A percentile compares a stretch with the other conserved stretches of the same genome.
These are phyloP conservation scores for Coemansia sp. DNA, from an alignment of 192 early-diverging fungal genomes.

Conservation along the genomic window DNA sequence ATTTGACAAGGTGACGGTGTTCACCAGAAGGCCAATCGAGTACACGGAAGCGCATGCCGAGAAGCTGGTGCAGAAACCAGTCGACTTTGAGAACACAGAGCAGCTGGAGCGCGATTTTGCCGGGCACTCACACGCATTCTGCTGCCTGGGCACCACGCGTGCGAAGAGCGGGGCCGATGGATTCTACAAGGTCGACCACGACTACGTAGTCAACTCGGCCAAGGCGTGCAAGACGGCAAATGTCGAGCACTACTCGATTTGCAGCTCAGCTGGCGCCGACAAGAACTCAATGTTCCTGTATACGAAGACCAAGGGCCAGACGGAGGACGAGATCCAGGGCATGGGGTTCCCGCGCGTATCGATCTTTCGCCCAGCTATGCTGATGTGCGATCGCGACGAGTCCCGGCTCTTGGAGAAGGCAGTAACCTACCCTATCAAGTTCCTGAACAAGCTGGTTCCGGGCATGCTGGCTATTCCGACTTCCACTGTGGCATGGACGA, in stretches of 20 bases:
- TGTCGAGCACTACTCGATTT: conserved; percentile 45
- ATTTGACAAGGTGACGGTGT: conserved; percentile 51
- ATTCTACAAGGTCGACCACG: conserved; percentile 78
- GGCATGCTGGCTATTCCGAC: conserved; percentile 26
- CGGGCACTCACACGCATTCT: conserved; percentile 64
- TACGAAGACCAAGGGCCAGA: conserved; percentile 73
- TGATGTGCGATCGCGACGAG: conserved; percentile 50
- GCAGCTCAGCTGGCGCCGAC: conserved; percentile 56
- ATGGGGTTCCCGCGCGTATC: conserved; percentile 65
- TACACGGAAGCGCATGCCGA: conserved; percentile 32
- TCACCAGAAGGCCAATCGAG: conserved; percentile 45
- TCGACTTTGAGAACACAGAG: conserved; percentile 75
- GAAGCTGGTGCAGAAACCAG: conserved; percentile 61
- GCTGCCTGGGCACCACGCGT: conserved; percentile 73
- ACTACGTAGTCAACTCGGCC: conserved; percentile 63
- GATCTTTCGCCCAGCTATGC: conserved; percentile 64
- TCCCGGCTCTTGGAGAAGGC: conserved; percentile 30
- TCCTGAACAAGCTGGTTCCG: conserved; percentile 27
- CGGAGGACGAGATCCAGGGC: conserved; percentile 63
- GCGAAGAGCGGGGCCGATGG: conserved; percentile 64
- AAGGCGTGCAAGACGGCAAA: conserved; percentile 30
- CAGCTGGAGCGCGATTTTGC: conserved; percentile 29
- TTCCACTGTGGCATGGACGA: conserved; percentile 39
- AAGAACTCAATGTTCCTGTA: conserved; percentile 68
- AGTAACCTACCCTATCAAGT: conserved; percentile 11